phyloP scores from a whole-genome alignment of 1,284 basidiomycete genomes.

The Takashimella koratensis region DNA sequence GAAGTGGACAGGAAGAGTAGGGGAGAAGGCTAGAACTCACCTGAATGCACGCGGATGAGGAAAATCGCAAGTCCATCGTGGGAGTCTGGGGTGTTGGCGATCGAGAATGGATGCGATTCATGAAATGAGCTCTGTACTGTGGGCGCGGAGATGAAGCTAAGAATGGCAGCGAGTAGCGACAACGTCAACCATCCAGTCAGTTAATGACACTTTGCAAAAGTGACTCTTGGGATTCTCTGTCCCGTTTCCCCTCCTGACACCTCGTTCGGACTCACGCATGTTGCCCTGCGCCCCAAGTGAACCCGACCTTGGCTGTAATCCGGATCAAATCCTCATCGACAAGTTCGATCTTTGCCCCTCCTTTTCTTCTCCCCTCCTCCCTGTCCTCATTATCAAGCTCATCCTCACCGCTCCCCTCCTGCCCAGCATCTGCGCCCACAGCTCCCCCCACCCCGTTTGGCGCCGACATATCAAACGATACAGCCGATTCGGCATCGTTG shows the following conservation, averaged over 20 bases:
- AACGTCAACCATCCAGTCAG: neutral
- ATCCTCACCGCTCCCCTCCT: neutral
- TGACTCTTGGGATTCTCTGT: too few species aligned
- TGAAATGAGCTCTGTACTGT: constrained; percentile 29
- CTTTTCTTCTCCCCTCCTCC: constrained; percentile 1
- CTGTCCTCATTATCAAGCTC: neutral
- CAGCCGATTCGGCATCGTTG: constrained; percentile 8
- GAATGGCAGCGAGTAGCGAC: neutral
- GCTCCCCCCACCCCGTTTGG: too few species aligned
- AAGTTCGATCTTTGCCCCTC: constrained; percentile 45
- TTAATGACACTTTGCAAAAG: too few species aligned
- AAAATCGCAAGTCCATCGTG: constrained; percentile 25
- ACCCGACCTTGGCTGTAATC: constrained; percentile 51
- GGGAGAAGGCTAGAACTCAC: constrained; percentile 12
- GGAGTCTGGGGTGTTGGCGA: constrained; percentile 33
- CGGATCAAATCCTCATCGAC: constrained; percentile 56
- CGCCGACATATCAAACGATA: neutral
- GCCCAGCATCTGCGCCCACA: neutral
- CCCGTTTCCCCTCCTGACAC: too few species aligned
- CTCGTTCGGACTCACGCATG: constrained; percentile 48
- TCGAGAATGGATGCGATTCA: constrained; percentile 47
- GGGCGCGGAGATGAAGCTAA: constrained; percentile 40
- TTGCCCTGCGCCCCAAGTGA: constrained; percentile 60
- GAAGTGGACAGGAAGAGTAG: neutral
- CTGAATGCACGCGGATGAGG: constrained; percentile 40